phyloP scores from a whole-genome alignment of 441 rosid species.

The Jatropha podagrica region DNA sequence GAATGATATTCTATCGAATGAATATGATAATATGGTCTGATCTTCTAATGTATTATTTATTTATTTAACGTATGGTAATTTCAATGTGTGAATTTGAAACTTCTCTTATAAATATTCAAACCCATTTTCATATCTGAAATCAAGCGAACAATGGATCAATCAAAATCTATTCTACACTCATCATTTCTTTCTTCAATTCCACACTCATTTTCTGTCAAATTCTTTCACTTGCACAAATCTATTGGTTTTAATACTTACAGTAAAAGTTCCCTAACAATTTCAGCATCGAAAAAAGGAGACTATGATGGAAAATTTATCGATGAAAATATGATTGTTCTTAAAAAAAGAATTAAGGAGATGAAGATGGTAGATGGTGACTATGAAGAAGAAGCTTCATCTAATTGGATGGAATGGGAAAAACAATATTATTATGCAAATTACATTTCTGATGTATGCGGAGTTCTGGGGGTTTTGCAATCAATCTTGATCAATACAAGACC shows the following conservation, averaged over 20 bases:
- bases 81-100: no score
- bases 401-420: constrained; percentile 79
- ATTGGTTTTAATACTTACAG: not conserved
- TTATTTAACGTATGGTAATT: no score
- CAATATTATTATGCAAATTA: constrained; percentile 43
- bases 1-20: no score
- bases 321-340: constrained; percentile 53
- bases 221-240: not conserved
- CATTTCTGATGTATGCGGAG: constrained; percentile 42
- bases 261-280: not conserved
- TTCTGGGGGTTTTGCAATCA: constrained; percentile 45
- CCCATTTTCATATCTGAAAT: not conserved
- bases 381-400: constrained; percentile 46
- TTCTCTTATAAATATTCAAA: not conserved
- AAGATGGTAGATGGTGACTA: constrained; percentile 52
- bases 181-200: not conserved
- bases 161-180: not conserved
- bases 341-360: constrained; percentile 59
- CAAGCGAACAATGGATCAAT: not conserved
- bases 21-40: no score
- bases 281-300: constrained; percentile 15
- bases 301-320: constrained; percentile 42
- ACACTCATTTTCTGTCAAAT: not conserved
- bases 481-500: constrained; percentile 58
- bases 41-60: no score